phyloP scores from a whole-genome alignment of 2,329 filamentous ascomycete genomes.

The Dothistroma septosporum region DNA sequence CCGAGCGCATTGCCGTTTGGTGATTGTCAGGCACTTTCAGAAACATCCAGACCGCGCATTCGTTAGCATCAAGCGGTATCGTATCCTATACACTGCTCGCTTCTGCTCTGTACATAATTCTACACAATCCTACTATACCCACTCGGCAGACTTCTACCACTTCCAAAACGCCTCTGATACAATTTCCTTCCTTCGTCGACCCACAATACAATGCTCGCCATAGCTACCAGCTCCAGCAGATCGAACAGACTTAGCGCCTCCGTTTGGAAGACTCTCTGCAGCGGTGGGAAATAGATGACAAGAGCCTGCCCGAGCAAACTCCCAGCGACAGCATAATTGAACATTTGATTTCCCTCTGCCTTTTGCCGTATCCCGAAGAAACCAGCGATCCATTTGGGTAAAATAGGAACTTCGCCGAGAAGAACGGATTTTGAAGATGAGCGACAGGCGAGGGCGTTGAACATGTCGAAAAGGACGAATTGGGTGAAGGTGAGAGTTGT shows the following conservation, averaged over 20 bases:
- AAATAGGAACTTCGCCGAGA: slow-evolving; percentile 61
- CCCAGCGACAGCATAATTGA: slow-evolving; percentile 90
- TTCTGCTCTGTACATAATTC: background rate
- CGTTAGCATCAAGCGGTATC: no score
- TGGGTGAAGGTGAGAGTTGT: slow-evolving; percentile 99
- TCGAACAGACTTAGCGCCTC: slow-evolving; percentile 75
- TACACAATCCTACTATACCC: slow-evolving; percentile 29
- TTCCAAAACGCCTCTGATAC: slow-evolving; percentile 48
- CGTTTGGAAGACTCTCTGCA: slow-evolving; percentile 94
- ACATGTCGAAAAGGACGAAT: slow-evolving; percentile 99
- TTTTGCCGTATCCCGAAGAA: slow-evolving; percentile 2
- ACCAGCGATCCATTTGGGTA: slow-evolving; percentile 10
- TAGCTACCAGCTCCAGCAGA: slow-evolving; percentile 63
- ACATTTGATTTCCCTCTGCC: slow-evolving; percentile 70
- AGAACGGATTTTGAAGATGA: slow-evolving; percentile 87
- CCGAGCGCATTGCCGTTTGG: no score
- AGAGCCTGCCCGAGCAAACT: slow-evolving; percentile 80
- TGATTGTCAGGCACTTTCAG: no score
- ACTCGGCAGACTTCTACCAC: slow-evolving; percentile 6
- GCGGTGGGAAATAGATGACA: slow-evolving; percentile 90
- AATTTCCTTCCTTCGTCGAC: slow-evolving; percentile 88
- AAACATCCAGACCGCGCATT: no score
- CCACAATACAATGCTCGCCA: slow-evolving; percentile 93
- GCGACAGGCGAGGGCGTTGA: slow-evolving; percentile 91
- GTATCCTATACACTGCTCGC: background rate